Percentiles rank a stretch among this genome's conserved stretches.
These are phyloP conservation scores for Petunia secreta DNA, from an alignment of 257 asterid species.

Conservation along the genomic window DNA sequence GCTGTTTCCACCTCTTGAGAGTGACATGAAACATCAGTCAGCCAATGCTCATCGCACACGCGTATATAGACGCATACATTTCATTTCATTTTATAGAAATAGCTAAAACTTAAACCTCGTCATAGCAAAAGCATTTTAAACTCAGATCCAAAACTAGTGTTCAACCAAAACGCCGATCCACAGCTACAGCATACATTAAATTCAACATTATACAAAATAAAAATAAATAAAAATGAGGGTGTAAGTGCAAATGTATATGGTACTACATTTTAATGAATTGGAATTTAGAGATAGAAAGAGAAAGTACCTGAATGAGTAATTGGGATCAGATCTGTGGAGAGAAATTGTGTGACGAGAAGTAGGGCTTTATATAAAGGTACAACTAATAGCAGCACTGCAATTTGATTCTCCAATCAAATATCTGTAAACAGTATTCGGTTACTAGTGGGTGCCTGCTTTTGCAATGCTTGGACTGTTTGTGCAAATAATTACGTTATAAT, in stretches of 20 bases:
- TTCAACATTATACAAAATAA: background rate
- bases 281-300: too few relatives aligned
- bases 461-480: slow-evolving; percentile 18
- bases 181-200: background rate
- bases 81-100: background rate
- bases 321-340: slow-evolving; percentile 22
- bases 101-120: background rate
- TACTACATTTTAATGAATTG: too few relatives aligned
- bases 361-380: slow-evolving; percentile 3
- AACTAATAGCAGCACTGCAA: background rate
- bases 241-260: too few relatives aligned
- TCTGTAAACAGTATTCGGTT: too few relatives aligned
- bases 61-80: background rate
- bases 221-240: background rate
- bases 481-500: slow-evolving; percentile 13
- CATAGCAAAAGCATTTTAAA: slow-evolving; percentile 3
- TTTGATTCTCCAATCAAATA: too few relatives aligned
- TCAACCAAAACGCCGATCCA: slow-evolving; percentile 14
- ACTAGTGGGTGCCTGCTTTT: slow-evolving; percentile 24
- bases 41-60: too few relatives aligned
- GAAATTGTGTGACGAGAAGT: slow-evolving; percentile 1
- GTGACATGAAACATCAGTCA: too few relatives aligned
- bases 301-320: slow-evolving; percentile 2
- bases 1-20: too few relatives aligned
- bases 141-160: slow-evolving; percentile 11